These are phyloP conservation scores for Eimeria maxima DNA, from an alignment of 169 alveolate species.

Conservation along the genomic window DNA sequence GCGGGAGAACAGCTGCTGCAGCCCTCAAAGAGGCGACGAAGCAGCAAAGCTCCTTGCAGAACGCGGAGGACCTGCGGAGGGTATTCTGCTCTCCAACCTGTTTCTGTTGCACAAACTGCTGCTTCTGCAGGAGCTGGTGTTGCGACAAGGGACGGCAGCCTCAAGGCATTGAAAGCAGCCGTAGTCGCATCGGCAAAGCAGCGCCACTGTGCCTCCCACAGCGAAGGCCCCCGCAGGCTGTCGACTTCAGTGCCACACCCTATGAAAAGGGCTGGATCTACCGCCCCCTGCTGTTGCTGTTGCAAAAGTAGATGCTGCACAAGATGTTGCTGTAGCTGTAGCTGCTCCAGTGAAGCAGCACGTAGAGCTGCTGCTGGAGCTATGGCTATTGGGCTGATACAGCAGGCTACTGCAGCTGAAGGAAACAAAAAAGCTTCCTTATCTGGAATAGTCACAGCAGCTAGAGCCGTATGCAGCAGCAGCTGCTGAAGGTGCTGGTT, in stretches of 20 bases:
- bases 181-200: conserved; percentile 45
- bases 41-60: conserved; percentile 43
- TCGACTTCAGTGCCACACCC: conserved; percentile 40
- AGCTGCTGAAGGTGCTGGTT: conserved; percentile 36
- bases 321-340: conserved; percentile 51
- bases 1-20: neutral
- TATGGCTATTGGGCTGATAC: conserved; percentile 51
- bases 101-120: neutral
- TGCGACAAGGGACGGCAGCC: conserved; percentile 27
- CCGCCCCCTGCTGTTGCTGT: conserved; percentile 71
- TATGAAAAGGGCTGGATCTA: conserved; percentile 31
- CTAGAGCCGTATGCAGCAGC: conserved; percentile 31
- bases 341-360: conserved; percentile 54
- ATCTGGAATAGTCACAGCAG: conserved; percentile 4
- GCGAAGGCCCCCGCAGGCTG: conserved; percentile 54
- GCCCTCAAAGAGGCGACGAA: conserved; percentile 32
- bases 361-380: conserved; percentile 70
- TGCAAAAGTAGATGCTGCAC: conserved; percentile 49
- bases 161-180: conserved; percentile 42
- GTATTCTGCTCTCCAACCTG: conserved; percentile 50
- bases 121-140: conserved; percentile 17
- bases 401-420: conserved; percentile 65
- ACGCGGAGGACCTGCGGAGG: conserved; percentile 66
- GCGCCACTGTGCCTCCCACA: conserved; percentile 67
- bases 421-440: neutral